A percentile compares a stretch with the other conserved stretches of the same genome.
These are phyloP conservation scores for Coniferiporia sulphurascens DNA, from an alignment of 1,284 basidiomycete genomes.

Conservation along the genomic window DNA sequence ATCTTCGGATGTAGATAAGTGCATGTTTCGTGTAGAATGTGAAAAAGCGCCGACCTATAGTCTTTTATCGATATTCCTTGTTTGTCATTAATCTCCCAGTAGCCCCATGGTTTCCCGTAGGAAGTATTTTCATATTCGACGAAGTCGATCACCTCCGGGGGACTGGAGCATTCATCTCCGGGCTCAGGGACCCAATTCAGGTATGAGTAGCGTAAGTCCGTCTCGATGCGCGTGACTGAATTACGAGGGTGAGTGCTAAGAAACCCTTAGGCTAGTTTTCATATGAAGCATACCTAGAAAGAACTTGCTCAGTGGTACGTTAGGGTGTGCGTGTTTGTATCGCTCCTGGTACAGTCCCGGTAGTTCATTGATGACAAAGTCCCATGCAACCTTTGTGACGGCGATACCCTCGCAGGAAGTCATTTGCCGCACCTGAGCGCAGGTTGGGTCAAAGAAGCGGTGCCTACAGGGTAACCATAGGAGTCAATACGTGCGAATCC, in stretches of 20 bases:
- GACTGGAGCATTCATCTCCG: not conserved
- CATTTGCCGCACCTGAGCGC: not conserved
- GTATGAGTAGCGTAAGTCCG: not conserved
- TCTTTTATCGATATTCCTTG: not conserved
- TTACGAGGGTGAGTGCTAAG: not conserved
- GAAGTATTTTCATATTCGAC: not conserved
- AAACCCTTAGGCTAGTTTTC: not conserved
- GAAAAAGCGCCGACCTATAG: not conserved
- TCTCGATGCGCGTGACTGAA: not conserved
- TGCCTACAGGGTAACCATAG: not conserved
- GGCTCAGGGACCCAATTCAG: not conserved
- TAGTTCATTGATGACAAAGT: not conserved
- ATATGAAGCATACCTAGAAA: not conserved
- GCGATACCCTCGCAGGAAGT: not conserved
- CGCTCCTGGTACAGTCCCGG: not conserved
- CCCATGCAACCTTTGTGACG: not conserved
- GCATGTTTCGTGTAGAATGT: not conserved
- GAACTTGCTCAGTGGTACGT: not conserved
- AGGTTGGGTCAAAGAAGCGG: not conserved
- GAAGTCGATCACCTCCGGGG: not conserved
- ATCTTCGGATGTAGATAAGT: not conserved
- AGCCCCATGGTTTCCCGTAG: not conserved
- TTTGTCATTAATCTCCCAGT: not conserved
- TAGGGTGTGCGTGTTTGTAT: not conserved
- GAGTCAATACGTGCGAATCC: not conserved